Evolutionary conservation across 2,329 filamentous ascomycete species (phyloP), one percentile per base, ranked within the genome.

Genomic region (Botryosphaeria agaves): DNA sequence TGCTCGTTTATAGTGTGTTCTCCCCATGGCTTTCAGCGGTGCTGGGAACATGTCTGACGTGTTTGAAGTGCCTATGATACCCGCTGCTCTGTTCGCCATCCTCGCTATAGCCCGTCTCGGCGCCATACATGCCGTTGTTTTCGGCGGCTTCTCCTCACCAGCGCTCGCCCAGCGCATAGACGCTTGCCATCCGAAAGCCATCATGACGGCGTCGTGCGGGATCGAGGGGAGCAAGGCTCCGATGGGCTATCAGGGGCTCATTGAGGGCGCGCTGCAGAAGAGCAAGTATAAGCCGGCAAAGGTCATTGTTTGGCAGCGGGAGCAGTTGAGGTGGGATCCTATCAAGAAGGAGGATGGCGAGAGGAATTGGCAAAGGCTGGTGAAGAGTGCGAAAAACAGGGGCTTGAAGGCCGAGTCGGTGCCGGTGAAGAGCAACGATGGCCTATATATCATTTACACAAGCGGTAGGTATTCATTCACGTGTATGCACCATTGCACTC

Each of bases 371-470:
- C 76, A 83, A 46, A 62, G 70, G 34, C 57, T 91, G 12, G 72
- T 82, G 4, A 72, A 74, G 42, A 81, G 75, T 41, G 81, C 76
- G 3, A 66, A 57, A 26, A 69, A 69, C 25, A 62, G 81, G 36
- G 72, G 72, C 0, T 42, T 84, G 20, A 75, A 66, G 44, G 79
- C 79, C 0, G 74, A 65, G 5, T 77, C 80, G 34, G 83, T 92
- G 8, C 72, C 84, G 0, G 73, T 93, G 2, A 72, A 68, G 38
- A 81, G 80, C 31, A 74, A 68, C 5, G 83, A 93, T 41, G 70
- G 70, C 1, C 57, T 92, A n/a, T 93, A 94, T 52, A 79, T 91
- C 41, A 91, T 92, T 34, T 87, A 92, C 48, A 92, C 83, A 0
- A 82, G 75, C 30, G 70, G 61, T 62, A 41, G 35, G 47, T 35